Conservation (phyloP, 352 stramenopile genomes). For the Globisporangium rhizosaccharum region DNA sequence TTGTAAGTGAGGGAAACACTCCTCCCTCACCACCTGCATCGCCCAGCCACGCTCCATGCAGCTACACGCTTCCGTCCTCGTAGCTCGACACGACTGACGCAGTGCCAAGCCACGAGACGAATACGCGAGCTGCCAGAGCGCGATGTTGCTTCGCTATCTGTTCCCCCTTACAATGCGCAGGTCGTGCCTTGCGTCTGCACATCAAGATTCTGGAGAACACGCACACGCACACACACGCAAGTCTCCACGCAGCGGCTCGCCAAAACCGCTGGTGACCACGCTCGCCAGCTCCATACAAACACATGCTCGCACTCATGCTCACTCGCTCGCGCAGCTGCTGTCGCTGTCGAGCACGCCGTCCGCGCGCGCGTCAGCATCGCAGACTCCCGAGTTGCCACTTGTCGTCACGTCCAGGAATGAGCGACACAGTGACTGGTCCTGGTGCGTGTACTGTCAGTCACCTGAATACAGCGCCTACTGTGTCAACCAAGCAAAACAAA, state of each 20-base stretch:
- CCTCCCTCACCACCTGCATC: slow-evolving; percentile 51
- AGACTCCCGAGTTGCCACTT: slow-evolving; percentile 18
- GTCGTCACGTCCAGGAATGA: slow-evolving; percentile 71
- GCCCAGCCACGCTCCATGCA: slow-evolving; percentile 11
- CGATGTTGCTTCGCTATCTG: slow-evolving; percentile 29
- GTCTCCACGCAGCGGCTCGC: slow-evolving; percentile 45
- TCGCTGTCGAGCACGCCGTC: slow-evolving; percentile 7
- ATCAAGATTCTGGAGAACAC: slow-evolving; percentile 81
- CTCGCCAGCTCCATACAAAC: background rate
- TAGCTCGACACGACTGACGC: background rate
- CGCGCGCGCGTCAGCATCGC: slow-evolving; percentile 9
- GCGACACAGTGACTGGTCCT: background rate
- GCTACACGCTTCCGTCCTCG: background rate
- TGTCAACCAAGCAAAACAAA: background rate
- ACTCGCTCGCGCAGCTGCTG: too few species aligned
- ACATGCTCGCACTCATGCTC: background rate
- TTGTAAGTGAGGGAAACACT: slow-evolving; percentile 61
- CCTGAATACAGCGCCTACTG: background rate
- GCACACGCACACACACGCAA: slow-evolving; percentile 11
- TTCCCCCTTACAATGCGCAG: slow-evolving; percentile 80
- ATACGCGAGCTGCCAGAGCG: background rate
- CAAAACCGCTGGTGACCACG: slow-evolving; percentile 56
- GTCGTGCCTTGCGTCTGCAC: slow-evolving; percentile 66
- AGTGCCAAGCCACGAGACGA: background rate
- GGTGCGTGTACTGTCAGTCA: background rate